Evolutionary conservation across 148 eudicot genomes (phyloP).

Genomic region (Beta vulgaris): DNA sequence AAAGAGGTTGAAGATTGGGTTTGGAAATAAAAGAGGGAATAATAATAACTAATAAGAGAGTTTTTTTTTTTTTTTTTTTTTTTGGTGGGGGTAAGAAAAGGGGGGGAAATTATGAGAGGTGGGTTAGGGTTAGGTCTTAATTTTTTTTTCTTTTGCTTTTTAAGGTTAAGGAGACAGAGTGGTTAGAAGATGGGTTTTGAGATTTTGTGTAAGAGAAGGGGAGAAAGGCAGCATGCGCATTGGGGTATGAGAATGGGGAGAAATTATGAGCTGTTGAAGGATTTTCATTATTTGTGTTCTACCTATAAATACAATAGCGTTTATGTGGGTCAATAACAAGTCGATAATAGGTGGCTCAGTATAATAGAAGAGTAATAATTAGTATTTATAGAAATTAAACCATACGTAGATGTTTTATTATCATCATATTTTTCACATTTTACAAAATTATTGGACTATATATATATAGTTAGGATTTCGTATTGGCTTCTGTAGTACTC

Average conservation of each 20-base stretch:
- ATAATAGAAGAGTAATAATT: too few species aligned
- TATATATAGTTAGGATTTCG: too few species aligned
- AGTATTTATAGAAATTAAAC: too few species aligned
- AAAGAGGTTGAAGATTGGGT: conserved; percentile 18
- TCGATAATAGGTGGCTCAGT: too few species aligned
- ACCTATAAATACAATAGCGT: too few species aligned
- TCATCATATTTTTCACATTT: too few species aligned
- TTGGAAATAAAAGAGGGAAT: neutral
- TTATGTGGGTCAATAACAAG: too few species aligned
- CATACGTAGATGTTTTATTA: too few species aligned
- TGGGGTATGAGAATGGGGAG: conserved; percentile 22
- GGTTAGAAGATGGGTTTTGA: conserved; percentile 23
- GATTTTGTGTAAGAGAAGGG: conserved; percentile 17
- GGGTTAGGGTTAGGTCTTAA: conserved; percentile 49
- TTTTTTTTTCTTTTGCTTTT: neutral
- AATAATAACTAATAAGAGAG: neutral
- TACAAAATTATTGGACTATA: too few species aligned
- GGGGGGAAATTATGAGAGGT: conserved; percentile 12
- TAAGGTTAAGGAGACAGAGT: neutral
- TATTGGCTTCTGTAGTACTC: too few species aligned
- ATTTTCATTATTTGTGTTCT: neutral
- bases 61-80: neutral
- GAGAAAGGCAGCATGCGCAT: conserved; percentile 33
- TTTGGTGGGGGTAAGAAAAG: neutral
- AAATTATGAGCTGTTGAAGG: neutral